Evolutionary conservation across 1,284 basidiomycete genomes (phyloP), one percentile per base, ranked within the genome.

Genomic region (Ganoderma sp.): DNA sequence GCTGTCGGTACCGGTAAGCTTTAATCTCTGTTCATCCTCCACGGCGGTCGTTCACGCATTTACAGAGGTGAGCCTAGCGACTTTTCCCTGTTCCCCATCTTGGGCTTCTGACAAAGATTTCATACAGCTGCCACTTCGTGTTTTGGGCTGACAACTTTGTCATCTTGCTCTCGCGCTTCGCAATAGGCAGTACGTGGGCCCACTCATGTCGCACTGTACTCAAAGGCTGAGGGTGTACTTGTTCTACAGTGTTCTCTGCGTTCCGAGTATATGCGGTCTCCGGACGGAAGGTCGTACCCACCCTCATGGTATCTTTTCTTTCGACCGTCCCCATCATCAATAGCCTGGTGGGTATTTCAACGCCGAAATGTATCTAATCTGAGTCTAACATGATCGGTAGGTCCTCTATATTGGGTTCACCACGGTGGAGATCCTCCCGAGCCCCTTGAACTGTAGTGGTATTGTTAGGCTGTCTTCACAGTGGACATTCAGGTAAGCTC

Each of bases 381-480:
- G 2, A 0, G 3, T 50, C 25, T 10, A 25, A 3, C 12, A 14
- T 50, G 22, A 12, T 5, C 2, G 25, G 25, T 25, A 50, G 48
- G 15, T 50, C 22, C 22, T 50, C 2, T 50, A 50, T 10, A 34
- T 56, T 5, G 54, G 25, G 15, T 56, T 56, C 32, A 56, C 28
- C 28, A 34, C 28, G 6, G 32, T 58, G 8, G 56, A 58, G 32
- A 19, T 14, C 6, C 56, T 58, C 7, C 56, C 56, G 19, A 58
- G 56, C 34, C 56, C 56, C 2, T 58, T 58, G 19, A 58, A 58
- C n/a, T 58, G 56, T 34, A 58, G 56, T 37, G 56, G 28, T 1
- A 19, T 39, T 3, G 7, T 34, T 4, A 19, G 10, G 37, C 28
- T 39, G 0, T 58, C 56, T 7, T n/a, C 32, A 17, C 19, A 58